Evolutionary conservation across 495 filamentous ascomycete genomes (phyloP), one percentile per base, ranked within the genome.

Genomic region (Penicillium cosmopolitanum): DNA sequence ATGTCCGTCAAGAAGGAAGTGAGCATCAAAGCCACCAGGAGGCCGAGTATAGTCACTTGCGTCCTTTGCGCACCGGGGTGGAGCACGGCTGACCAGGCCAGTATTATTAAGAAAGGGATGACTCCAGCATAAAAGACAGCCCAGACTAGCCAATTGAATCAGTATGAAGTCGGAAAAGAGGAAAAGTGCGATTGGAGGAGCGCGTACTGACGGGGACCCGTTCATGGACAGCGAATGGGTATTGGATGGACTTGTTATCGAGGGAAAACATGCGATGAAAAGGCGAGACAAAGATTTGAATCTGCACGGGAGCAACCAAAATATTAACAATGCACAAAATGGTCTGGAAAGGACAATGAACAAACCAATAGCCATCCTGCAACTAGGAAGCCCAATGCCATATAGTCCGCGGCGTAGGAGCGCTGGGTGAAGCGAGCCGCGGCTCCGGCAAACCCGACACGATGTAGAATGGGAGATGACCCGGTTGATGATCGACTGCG

Each of bases 351-450:
- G 11, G 36, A 31, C 16, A 16, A 19, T 13, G 35, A 33, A 61
- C 83, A 35, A 55, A 92, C 89, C 31, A 91, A 55, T 13, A 90
- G 57, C 74, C 90, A 95, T 44, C 80, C 85, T 15, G 77, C 75
- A 8, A 89, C 62, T 16, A 98, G 80, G 31, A 91, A 65, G 3
- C 80, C 79, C 51, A 97, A 82, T 28, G 90, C 93, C 43, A 96
- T 68, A 73, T 94, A 97, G 71, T 98, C 96, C 9, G 90, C 83
- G 13, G 89, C 87, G 75, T 97, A 96, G 1, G 92, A 90, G 69
- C 84, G 87, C 85, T 76, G 75, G 63, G 69, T 80, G 60, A 81
- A 78, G 9, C 77, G 75, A 46, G 75, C 75, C 23, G 77, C 47
- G 13, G 80, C 75, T 7, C 73, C 73, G 18, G 72, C 50, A 12